Percentiles rank a stretch among this genome's conserved stretches.
phyloP scores from a whole-genome alignment of 2,329 filamentous ascomycete genomes.

The Penicillium sp. region DNA sequence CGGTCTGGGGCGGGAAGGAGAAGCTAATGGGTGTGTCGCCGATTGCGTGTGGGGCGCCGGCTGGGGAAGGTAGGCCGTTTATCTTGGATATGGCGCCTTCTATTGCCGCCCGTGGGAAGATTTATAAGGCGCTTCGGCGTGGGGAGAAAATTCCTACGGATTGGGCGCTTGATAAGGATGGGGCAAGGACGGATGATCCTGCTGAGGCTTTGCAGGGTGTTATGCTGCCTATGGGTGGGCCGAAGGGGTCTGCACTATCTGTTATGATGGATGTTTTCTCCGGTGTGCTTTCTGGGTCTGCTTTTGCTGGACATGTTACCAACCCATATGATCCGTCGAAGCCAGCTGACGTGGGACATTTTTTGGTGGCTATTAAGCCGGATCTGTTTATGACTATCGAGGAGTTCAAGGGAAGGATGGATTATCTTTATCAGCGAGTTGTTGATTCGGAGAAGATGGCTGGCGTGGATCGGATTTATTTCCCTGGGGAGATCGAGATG shows the following conservation, averaged over 20 bases:
- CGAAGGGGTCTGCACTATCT: slow-evolving; percentile 72
- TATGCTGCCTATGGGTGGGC: slow-evolving; percentile 83
- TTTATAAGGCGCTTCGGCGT: slow-evolving; percentile 44
- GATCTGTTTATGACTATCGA: slow-evolving; percentile 70
- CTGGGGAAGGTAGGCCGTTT: slow-evolving; percentile 57
- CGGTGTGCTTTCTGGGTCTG: slow-evolving; percentile 69
- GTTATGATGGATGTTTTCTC: slow-evolving; percentile 92
- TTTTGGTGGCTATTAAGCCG: slow-evolving; percentile 68
- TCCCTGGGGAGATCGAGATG: slow-evolving; percentile 58
- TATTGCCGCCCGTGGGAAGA: slow-evolving; percentile 46
- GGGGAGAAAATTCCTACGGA: slow-evolving; percentile 47
- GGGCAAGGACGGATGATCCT: slow-evolving; percentile 68
- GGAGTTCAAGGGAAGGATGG: slow-evolving; percentile 63
- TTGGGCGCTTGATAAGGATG: slow-evolving; percentile 73
- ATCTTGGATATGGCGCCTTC: slow-evolving; percentile 49
- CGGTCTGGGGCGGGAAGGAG: slow-evolving; percentile 65
- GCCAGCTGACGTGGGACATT: slow-evolving; percentile 70
- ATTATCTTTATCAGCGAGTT: slow-evolving; percentile 56
- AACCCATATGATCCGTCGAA: slow-evolving; percentile 70
- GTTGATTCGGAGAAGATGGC: slow-evolving; percentile 52
- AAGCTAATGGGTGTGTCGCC: slow-evolving; percentile 73
- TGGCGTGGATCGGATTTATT: slow-evolving; percentile 56
- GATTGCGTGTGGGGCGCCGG: slow-evolving; percentile 71
- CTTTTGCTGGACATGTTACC: slow-evolving; percentile 74
- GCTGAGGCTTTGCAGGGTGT: slow-evolving; percentile 68